These are phyloP conservation scores for Galerina marginata DNA, from an alignment of 768 basidiomycete genomes.

Conservation along the genomic window DNA sequence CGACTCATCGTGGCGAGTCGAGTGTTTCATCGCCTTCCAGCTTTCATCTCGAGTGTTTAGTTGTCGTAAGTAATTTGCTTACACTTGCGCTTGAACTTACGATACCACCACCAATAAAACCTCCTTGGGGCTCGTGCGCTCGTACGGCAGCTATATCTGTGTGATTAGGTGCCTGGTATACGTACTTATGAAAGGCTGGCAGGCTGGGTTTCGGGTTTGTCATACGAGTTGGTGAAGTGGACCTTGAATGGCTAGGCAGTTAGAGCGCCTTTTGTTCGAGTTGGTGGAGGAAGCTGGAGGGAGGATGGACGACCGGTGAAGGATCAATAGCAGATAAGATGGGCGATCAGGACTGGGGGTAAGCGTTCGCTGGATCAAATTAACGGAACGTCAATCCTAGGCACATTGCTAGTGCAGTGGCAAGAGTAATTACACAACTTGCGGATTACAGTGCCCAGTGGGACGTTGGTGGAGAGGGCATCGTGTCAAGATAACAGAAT, in stretches of 20 bases:
- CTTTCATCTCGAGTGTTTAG: no score
- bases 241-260: neutral
- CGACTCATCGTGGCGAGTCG: no score
- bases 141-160: neutral
- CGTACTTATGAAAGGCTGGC: no score
- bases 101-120: neutral
- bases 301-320: neutral
- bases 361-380: neutral
- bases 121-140: constrained; percentile 1
- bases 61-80: no score
- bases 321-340: no score
- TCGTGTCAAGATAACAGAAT: no score
- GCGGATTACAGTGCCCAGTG: neutral
- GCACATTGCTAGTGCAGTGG: neutral
- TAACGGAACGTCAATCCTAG: constrained; percentile 2
- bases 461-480: neutral
- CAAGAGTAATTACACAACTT: neutral
- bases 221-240: neutral
- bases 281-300: neutral
- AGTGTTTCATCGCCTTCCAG: no score
- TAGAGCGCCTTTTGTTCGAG: neutral
- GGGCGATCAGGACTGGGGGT: no score
- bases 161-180: neutral
- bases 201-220: neutral
- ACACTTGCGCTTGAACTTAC: neutral